Evolutionary conservation across 176 grass and related monocot species (phyloP).

Genomic region (Ensete glaucum): DNA sequence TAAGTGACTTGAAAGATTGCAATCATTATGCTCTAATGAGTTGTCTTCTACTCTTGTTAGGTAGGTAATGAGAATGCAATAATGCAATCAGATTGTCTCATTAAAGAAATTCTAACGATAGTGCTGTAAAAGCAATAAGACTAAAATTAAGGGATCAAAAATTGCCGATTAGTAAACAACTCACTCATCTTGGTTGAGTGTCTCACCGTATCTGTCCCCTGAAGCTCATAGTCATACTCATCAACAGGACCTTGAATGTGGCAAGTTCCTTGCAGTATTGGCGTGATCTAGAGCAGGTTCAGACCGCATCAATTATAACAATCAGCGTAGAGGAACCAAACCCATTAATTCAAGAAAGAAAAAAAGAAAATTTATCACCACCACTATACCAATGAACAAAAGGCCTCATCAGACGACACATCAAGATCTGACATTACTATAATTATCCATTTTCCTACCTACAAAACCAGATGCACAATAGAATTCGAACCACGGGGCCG

Average conservation of each 20-base stretch:
- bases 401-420: neutral
- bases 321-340: neutral
- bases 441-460: slow-evolving; percentile 1
- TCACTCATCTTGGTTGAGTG: neutral
- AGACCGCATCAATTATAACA: slow-evolving; percentile 22
- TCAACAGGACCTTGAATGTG: slow-evolving; percentile 35
- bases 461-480: neutral
- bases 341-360: neutral
- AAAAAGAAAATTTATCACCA: neutral
- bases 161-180: neutral
- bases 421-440: neutral
- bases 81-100: no score
- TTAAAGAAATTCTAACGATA: no score
- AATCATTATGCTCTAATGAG: no score
- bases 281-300: slow-evolving; percentile 38
- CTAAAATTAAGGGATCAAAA: neutral
- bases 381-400: neutral
- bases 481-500: neutral
- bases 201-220: slow-evolving; percentile 27
- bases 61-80: no score
- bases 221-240: slow-evolving; percentile 24
- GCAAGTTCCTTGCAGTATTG: slow-evolving; percentile 33
- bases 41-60: no score
- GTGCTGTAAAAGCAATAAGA: neutral
- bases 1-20: no score